phyloP scores from a whole-genome alignment of 2,329 filamentous ascomycete species.

The Diplodia seriata region DNA sequence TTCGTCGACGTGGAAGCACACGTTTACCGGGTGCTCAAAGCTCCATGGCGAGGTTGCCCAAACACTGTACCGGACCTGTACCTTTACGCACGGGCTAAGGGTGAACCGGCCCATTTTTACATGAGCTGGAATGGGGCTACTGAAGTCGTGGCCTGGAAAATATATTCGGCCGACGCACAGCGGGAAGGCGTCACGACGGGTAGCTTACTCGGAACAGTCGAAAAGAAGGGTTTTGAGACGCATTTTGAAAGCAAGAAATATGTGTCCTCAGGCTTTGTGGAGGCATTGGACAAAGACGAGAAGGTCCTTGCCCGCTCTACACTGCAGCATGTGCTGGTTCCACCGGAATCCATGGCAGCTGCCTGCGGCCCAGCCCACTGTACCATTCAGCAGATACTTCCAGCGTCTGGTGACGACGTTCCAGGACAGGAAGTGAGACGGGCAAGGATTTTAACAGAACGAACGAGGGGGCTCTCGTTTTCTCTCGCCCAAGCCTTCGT shows the following conservation, averaged over 20 bases:
- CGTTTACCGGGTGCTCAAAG: background rate
- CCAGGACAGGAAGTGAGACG: background rate
- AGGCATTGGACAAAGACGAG: background rate
- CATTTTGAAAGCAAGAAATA: background rate
- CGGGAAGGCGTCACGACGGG: no score
- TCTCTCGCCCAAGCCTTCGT: background rate
- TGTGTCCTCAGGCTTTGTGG: background rate
- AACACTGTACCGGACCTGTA: background rate
- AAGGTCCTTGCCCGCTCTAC: background rate
- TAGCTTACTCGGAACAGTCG: background rate
- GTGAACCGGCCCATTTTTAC: background rate
- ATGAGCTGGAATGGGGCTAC: slow-evolving; percentile 10
- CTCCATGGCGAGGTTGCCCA: background rate
- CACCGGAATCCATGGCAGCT: background rate
- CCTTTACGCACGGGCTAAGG: background rate
- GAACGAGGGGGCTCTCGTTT: no score
- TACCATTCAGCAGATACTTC: slow-evolving; percentile 1
- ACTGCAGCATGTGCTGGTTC: background rate
- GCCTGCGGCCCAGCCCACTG: background rate
- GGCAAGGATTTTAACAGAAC: background rate
- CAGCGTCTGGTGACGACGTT: background rate
- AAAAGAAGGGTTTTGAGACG: background rate
- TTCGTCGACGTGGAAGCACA: background rate
- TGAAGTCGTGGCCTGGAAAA: background rate
- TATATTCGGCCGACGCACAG: background rate